Evolutionary conservation across 2,329 filamentous ascomycete genomes (phyloP), one percentile per base, ranked within the genome.

Genomic region (Diaporthe amygdali): DNA sequence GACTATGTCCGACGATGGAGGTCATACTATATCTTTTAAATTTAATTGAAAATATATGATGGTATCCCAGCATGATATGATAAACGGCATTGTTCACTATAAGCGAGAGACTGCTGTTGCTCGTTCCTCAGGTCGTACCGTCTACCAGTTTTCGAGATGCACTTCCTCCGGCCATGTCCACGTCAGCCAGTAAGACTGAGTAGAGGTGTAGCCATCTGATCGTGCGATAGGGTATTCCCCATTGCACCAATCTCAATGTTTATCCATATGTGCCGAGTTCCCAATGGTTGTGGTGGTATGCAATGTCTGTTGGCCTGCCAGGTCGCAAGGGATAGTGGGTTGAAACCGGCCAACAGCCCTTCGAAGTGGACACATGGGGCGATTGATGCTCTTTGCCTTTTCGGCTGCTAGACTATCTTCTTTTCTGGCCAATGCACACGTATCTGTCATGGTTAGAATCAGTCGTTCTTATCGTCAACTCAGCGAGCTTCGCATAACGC

Each of bases 371-470:
- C 52, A 56, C 49, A 34, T 37, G 39, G 15, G 30, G 39, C 51
- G 25, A 41, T 22, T 17, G 25, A 27, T 32, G 41, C 30, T 47
- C 59, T 25, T 25, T 12, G 12, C 25, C 41, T 44, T n/a, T 20
- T 34, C 41, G 20, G 59, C 30, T 64, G 27, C 41, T 39, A n/a
- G 5, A 3, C 54, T 64, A 75, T 20, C 79, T 82, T 69, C 87
- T 86, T 74, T 91, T 92, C 73, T 85, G 84, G 63, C 89, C 90
- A 75, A 91, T 90, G 74, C 88, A 91, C 46, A 91, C 87, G 77
- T 91, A 90, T 74, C 89, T 90, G 71, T 69, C 22, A 32, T 70
- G 66, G 66, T 32, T 12, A 27, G 32, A 17, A 17, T 49, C 66
- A 59, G 66, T 59, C 22, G 59, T 15, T 27, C 17, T 49, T 17